Evolutionary conservation across 148 eudicot species (phyloP), one percentile per base, ranked within the genome.

Genomic region (Vaccinium darrowii): DNA sequence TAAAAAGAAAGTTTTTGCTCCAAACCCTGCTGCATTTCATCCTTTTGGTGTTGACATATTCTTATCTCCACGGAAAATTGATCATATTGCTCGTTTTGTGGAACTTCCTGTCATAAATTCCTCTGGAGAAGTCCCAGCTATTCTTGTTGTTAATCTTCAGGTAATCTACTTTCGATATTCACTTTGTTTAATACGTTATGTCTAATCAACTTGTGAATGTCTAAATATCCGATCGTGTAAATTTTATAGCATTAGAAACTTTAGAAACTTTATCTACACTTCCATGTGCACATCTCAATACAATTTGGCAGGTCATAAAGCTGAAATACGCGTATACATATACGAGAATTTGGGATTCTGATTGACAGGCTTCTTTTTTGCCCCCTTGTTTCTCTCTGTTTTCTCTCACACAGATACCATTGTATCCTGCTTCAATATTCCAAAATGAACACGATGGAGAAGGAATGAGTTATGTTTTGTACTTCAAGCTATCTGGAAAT

Each of bases 31-130:
- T 81, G 98, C 97, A 86, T 96, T 79, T 87, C 82, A 86, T 88
- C 99, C 99, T 86, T 92, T 94, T 84, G 99, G 98, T 54, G 94
- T 91, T 65, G 99, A 96, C 83, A 94, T 96, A 72, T 96, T 94
- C 88, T 88, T 92, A 81, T 94, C 98, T 76, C 94, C 95, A 51
- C 88, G 90, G 25, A 96, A 96, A 88, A 92, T 96, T 79, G 91
- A 89, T 75, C 99, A 96, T 88, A 90, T 96, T 72, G 95, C 99
- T 89, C 97, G 97, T 36, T 92, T 86, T 88, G 93, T 96, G 79
- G 97, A 94, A 91, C 95, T 96, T 86, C 98, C 99, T 5, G 84
- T 90, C 56, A 39, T 90, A 76, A 84, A 57, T 85, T 89, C 95
- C 51, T 89, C 85, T 0, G 93, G 93, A 72, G 92, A 93, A 82